phyloP scores from a whole-genome alignment of 257 asterid species.

The Nicotiana tomentosiformis region DNA sequence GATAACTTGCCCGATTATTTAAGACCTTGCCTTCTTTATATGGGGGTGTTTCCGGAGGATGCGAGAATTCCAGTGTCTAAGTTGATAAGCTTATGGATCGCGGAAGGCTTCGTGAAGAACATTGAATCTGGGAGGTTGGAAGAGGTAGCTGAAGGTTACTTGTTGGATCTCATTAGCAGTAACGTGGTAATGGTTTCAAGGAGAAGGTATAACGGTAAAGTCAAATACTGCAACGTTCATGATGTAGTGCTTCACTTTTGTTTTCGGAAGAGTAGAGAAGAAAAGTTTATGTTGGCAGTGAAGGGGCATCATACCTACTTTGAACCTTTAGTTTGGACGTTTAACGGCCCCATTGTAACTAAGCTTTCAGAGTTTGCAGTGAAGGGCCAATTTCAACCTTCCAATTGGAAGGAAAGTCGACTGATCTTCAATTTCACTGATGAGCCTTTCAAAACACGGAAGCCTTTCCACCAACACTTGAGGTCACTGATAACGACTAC shows the following conservation, averaged over 20 bases:
- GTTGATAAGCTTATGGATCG: neutral
- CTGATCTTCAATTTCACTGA: too few relatives aligned
- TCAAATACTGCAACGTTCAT: neutral
- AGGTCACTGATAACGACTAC: neutral
- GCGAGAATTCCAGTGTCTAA: neutral
- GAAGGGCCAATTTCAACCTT: too few relatives aligned
- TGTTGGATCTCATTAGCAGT: neutral
- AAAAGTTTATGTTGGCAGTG: neutral
- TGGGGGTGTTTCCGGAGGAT: conserved; percentile 2
- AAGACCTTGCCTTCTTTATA: neutral
- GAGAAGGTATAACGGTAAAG: neutral
- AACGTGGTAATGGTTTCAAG: neutral
- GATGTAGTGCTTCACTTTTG: neutral
- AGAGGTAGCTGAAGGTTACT: neutral
- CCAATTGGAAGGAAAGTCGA: too few relatives aligned
- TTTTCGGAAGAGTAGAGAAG: neutral
- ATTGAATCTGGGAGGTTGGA: neutral
- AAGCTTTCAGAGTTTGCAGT: neutral
- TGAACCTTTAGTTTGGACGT: neutral
- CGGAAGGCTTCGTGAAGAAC: neutral
- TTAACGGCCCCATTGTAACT: neutral
- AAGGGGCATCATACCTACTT: neutral
- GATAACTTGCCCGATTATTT: neutral
- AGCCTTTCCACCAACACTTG: neutral
- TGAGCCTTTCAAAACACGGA: too few relatives aligned